These are phyloP conservation scores for Entrophospora sp. DNA, from an alignment of 192 early-diverging fungal genomes.

Conservation along the genomic window DNA sequence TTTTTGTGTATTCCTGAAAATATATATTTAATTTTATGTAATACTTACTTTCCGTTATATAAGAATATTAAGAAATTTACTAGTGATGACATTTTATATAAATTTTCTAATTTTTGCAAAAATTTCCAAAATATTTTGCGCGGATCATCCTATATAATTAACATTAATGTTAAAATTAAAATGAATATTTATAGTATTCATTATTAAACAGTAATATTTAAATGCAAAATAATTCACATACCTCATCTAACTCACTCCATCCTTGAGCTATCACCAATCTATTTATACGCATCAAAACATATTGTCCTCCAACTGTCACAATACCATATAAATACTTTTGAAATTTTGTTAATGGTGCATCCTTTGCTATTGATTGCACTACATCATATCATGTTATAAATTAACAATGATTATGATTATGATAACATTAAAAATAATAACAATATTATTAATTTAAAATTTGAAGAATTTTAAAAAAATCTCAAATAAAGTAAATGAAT, in stretches of 20 bases:
- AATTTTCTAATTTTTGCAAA: slow-evolving; percentile 52
- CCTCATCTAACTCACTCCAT: slow-evolving; percentile 63
- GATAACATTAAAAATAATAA: too few relatives aligned
- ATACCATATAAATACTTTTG: slow-evolving; percentile 55
- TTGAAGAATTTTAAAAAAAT: background rate
- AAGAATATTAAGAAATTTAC: slow-evolving; percentile 82
- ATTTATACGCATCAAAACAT: slow-evolving; percentile 55
- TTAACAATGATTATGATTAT: too few relatives aligned
- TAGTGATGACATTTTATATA: slow-evolving; percentile 51
- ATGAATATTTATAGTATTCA: too few relatives aligned
- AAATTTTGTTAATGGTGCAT: slow-evolving; percentile 44
- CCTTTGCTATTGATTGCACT: slow-evolving; percentile 53
- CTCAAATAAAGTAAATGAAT: background rate
- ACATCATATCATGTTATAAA: too few relatives aligned
- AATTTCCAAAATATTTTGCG: slow-evolving; percentile 47
- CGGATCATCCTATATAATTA: slow-evolving; percentile 32
- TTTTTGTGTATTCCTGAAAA: too few relatives aligned
- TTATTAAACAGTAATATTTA: too few relatives aligned
- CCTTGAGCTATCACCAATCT: slow-evolving; percentile 51
- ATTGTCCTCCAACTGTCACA: slow-evolving; percentile 64
- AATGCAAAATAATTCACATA: slow-evolving; percentile 12
- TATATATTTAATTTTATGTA: background rate
- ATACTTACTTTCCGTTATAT: slow-evolving; percentile 65
- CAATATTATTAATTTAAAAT: too few relatives aligned
- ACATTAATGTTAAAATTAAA: background rate